Evolutionary conservation across 345 rosid genomes (phyloP).

Genomic region (Camelina sativa): DNA sequence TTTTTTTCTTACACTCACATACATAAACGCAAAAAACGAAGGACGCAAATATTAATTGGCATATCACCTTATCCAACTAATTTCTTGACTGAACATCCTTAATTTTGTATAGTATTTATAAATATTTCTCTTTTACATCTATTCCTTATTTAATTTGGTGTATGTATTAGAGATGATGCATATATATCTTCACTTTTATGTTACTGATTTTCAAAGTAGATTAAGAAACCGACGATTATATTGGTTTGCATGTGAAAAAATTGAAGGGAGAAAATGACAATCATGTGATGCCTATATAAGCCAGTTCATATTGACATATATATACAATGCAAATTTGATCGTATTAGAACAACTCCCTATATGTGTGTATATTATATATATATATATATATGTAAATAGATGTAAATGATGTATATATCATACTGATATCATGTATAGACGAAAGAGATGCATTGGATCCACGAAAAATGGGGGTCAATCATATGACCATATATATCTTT

Average conservation of each 20-base stretch:
- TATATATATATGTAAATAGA: background rate
- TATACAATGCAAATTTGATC: slow-evolving; percentile 9
- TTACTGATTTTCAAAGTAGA: background rate
- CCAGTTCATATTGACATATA: slow-evolving; percentile 18
- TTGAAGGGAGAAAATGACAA: slow-evolving; percentile 10
- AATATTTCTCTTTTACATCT: background rate
- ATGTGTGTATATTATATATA: too few species aligned
- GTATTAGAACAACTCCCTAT: background rate
- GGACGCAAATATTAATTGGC: background rate
- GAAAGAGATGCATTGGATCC: slow-evolving; percentile 21
- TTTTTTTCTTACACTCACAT: background rate
- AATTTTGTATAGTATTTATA: background rate
- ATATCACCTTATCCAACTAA: background rate
- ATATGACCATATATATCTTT: slow-evolving; percentile 5
- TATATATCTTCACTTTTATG: background rate
- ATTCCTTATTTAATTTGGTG: background rate
- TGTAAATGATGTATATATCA: background rate
- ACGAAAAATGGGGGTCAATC: background rate
- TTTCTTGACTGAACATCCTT: background rate
- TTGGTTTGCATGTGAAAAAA: slow-evolving; percentile 11
- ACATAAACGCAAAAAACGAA: background rate
- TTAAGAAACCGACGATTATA: background rate
- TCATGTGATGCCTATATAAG: slow-evolving; percentile 4
- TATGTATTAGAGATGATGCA: background rate
- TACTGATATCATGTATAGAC: slow-evolving; percentile 5